Evolutionary conservation across 177 flowering plant species (phyloP).

Genomic region (Vitis hybrid): DNA sequence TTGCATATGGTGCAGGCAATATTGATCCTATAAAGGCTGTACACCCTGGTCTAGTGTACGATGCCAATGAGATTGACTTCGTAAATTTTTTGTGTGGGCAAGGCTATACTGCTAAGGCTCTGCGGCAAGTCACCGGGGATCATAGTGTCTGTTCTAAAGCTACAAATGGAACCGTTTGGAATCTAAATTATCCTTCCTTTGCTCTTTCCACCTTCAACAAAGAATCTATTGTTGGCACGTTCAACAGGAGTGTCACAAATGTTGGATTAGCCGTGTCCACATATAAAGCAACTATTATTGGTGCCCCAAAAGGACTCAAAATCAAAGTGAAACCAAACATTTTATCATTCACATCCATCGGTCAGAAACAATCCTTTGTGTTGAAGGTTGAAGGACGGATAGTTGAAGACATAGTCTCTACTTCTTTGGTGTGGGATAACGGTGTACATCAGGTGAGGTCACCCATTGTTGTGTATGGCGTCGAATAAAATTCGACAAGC

Average conservation of each 20-base stretch:
- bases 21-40: conserved; percentile 31
- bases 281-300: conserved; percentile 30
- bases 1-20: conserved; percentile 42
- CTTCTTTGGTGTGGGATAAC: conserved; percentile 32
- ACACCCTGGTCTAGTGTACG: conserved; percentile 29
- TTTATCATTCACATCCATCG: conserved; percentile 12
- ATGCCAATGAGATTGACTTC: too few relatives aligned
- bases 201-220: conserved; percentile 8
- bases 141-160: conserved; percentile 22
- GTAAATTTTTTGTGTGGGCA: too few relatives aligned
- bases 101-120: background rate
- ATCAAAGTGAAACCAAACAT: conserved; percentile 6
- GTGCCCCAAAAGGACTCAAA: background rate
- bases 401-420: background rate
- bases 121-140: conserved; percentile 27
- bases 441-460: conserved; percentile 28
- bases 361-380: conserved; percentile 9
- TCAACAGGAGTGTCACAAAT: conserved; percentile 50
- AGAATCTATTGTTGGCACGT: conserved; percentile 3
- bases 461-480: conserved; percentile 22
- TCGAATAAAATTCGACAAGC: background rate
- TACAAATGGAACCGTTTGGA: conserved; percentile 17
- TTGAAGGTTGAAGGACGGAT: conserved; percentile 17
- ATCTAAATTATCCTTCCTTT: conserved; percentile 50
- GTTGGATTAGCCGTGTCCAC: conserved; percentile 40